Evolutionary conservation across 306 rosid genomes (phyloP).

Genomic region (Rosa lucieae): DNA sequence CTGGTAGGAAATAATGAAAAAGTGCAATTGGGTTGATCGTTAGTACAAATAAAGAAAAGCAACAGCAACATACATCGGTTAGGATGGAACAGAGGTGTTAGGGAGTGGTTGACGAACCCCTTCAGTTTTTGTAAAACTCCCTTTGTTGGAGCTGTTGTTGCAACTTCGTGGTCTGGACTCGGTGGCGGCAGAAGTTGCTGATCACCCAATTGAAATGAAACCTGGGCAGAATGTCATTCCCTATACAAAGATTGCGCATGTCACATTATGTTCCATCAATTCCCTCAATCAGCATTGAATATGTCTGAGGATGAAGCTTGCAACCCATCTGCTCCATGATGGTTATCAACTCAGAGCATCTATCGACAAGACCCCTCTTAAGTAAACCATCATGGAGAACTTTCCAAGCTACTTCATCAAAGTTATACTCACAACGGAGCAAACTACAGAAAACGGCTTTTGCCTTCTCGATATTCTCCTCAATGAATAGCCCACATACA

Average conservation of each 20-base stretch:
- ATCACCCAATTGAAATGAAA: neutral
- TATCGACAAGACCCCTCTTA: constrained; percentile 49
- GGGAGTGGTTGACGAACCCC: neutral
- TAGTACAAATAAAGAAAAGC: neutral
- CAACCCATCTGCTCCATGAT: constrained; percentile 65
- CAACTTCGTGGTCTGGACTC: neutral
- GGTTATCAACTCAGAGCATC: constrained; percentile 53
- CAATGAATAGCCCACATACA: constrained; percentile 59
- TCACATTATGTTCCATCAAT: constrained; percentile 24
- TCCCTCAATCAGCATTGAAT: constrained; percentile 27
- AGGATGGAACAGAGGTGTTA: neutral
- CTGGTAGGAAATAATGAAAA: neutral
- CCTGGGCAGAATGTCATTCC: neutral
- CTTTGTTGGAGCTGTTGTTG: neutral
- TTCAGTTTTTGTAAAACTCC: neutral
- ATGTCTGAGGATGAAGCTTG: constrained; percentile 61
- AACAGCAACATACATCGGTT: neutral
- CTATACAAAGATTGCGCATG: neutral
- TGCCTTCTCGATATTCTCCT: constrained; percentile 58
- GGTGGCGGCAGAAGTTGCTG: neutral
- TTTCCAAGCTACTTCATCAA: constrained; percentile 52
- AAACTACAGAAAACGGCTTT: neutral
- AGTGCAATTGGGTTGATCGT: neutral
- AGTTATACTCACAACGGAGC: neutral
- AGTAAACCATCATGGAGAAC: constrained; percentile 69